A percentile compares a stretch with the other conserved stretches of the same genome.
Conservation (phyloP, 1,284 basidiomycete genomes). For the Butyriboletus regius region DNA sequence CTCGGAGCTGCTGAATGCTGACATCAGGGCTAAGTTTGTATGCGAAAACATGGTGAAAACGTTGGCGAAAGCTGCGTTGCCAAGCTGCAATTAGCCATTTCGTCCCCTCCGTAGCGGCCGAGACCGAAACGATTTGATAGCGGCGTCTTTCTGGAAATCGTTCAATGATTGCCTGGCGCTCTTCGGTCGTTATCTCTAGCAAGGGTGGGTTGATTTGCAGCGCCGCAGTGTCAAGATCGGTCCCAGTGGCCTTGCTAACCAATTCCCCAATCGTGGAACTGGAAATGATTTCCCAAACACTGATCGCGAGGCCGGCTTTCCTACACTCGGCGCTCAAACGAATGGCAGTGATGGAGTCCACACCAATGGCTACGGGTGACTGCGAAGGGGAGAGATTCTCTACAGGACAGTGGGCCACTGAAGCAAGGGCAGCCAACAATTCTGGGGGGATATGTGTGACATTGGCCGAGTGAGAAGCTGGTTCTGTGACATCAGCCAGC, state of each 20-base stretch:
- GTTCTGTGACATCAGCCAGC: not conserved
- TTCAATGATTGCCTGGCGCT: constrained; percentile 11
- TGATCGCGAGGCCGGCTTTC: constrained; percentile 33
- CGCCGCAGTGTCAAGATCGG: not conserved
- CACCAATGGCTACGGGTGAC: constrained; percentile 38
- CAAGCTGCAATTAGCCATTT: constrained; percentile 41
- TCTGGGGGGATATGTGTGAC: constrained; percentile 7
- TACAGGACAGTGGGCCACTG: constrained; percentile 18
- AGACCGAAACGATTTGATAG: constrained; percentile 8
- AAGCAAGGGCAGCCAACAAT: constrained; percentile 23
- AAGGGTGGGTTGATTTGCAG: constrained; percentile 1
- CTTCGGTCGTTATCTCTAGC: constrained; percentile 10
- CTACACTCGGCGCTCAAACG: constrained; percentile 39
- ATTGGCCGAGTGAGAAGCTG: not conserved
- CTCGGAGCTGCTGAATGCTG: constrained; percentile 28
- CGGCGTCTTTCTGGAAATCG: constrained; percentile 11
- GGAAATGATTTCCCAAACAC: constrained; percentile 38
- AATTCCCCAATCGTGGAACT: constrained; percentile 38
- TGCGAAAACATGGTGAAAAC: constrained; percentile 44
- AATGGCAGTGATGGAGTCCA: constrained; percentile 51
- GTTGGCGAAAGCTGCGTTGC: constrained; percentile 37
- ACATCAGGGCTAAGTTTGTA: constrained; percentile 33
- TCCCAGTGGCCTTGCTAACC: constrained; percentile 15
- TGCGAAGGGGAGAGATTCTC: constrained; percentile 30
- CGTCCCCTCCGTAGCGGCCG: constrained; percentile 14